A percentile compares a stretch with the other conserved stretches of the same genome.
These are phyloP conservation scores for Vitis rotundifolia DNA, from an alignment of 164 flowering plant species.

Conservation along the genomic window DNA sequence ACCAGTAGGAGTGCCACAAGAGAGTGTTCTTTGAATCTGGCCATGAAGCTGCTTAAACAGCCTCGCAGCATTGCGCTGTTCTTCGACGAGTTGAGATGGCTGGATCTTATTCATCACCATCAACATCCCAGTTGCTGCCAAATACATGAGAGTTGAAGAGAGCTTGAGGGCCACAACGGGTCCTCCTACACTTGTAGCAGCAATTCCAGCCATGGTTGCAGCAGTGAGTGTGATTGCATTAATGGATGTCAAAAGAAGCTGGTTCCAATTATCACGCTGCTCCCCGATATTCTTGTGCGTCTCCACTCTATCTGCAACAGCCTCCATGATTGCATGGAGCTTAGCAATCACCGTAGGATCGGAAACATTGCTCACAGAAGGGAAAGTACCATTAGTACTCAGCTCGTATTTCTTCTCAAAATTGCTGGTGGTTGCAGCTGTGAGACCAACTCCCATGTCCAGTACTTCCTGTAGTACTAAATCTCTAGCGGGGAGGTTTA, in stretches of 20 bases:
- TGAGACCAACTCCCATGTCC: neutral
- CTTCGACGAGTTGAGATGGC: slow-evolving; percentile 76
- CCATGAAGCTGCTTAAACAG: slow-evolving; percentile 48
- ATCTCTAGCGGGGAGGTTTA: slow-evolving; percentile 17
- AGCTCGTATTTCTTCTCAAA: neutral
- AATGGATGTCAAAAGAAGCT: slow-evolving; percentile 39
- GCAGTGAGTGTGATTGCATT: slow-evolving; percentile 47
- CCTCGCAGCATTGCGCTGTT: slow-evolving; percentile 62
- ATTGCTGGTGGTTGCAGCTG: slow-evolving; percentile 6
- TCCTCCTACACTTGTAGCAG: slow-evolving; percentile 8
- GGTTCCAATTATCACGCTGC: slow-evolving; percentile 56
- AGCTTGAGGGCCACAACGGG: slow-evolving; percentile 40
- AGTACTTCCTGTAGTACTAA: slow-evolving; percentile 14
- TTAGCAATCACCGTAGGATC: slow-evolving; percentile 19
- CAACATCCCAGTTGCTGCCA: slow-evolving; percentile 58
- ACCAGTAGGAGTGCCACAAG: slow-evolving; percentile 20
- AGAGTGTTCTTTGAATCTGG: slow-evolving; percentile 33
- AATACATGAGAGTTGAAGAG: slow-evolving; percentile 40
- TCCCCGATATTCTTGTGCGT: slow-evolving; percentile 49
- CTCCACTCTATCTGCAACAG: slow-evolving; percentile 40
- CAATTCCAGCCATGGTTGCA: slow-evolving; percentile 43
- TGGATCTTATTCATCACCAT: slow-evolving; percentile 65
- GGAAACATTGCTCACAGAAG: neutral
- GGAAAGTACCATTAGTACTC: no score
- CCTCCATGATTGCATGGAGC: slow-evolving; percentile 40